Conservation (phyloP, 2,329 filamentous ascomycete species). For the Penicillium sp. region DNA sequence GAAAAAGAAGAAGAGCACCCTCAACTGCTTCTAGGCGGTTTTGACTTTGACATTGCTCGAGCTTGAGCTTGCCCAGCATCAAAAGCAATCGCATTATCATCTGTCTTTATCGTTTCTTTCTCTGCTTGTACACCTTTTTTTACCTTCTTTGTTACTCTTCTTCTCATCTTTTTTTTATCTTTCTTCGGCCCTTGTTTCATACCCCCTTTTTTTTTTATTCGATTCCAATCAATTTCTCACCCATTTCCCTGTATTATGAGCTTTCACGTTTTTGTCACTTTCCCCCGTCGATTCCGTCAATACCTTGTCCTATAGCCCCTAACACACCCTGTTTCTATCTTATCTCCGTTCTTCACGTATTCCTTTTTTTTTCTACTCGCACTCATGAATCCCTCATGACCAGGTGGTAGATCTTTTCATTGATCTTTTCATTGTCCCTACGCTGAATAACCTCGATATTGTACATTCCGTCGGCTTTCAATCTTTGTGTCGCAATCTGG, state of each 20-base stretch:
- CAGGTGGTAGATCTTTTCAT: conserved; percentile 17
- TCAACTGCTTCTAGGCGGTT: conserved; percentile 88
- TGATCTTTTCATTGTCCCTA: not conserved
- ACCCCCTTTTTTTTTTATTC: conserved; percentile 9
- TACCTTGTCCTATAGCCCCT: conserved; percentile 24
- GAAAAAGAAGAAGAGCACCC: conserved; percentile 90
- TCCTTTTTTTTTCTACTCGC: conserved; percentile 3
- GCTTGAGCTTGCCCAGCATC: conserved; percentile 4
- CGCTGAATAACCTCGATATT: conserved; percentile 12
- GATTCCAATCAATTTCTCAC: conserved; percentile 2
- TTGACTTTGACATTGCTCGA: not conserved
- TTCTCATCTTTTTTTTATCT: conserved; percentile 7
- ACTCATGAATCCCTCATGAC: conserved; percentile 20
- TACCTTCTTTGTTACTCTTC: conserved; percentile 13
- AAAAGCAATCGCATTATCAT: conserved; percentile 21
- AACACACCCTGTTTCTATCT: not conserved
- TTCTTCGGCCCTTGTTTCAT: conserved; percentile 7
- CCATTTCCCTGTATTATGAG: conserved; percentile 27
- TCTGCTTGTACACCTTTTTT: conserved; percentile 19
- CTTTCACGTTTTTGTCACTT: conserved; percentile 13
- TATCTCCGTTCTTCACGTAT: conserved; percentile 14
- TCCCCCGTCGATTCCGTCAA: conserved; percentile 17
- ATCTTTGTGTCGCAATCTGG: not conserved
- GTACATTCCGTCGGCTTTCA: conserved; percentile 21
- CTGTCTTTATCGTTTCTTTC: conserved; percentile 16